A percentile compares a stretch with the other conserved stretches of the same genome.
Evolutionary conservation across 2,329 filamentous ascomycete genomes (phyloP).

Genomic region (Ceratocystis variospora): DNA sequence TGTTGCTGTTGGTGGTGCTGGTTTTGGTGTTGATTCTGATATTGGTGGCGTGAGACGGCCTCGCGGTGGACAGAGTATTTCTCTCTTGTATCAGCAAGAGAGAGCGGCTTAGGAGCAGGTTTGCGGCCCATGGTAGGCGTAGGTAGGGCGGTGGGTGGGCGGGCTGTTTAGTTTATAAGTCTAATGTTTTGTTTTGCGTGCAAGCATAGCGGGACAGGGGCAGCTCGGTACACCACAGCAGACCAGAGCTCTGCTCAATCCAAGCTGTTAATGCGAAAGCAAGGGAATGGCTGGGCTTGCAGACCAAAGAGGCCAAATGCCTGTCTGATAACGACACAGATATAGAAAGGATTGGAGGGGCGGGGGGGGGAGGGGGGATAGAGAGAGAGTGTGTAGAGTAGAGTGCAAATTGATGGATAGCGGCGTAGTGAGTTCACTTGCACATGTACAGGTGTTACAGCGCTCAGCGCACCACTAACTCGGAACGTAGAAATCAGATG

Average conservation of each 20-base stretch:
- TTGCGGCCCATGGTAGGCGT: constrained; percentile 40
- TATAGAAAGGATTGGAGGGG: not conserved
- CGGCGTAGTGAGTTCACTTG: no score
- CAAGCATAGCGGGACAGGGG: not conserved
- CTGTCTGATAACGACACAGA: not conserved
- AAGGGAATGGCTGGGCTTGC: not conserved
- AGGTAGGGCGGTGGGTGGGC: not conserved
- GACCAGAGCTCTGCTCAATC: not conserved
- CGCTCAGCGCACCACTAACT: no score
- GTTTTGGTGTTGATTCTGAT: not conserved
- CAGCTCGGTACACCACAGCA: not conserved
- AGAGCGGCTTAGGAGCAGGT: constrained; percentile 44
- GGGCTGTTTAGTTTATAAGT: constrained; percentile 1
- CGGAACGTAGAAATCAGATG: no score
- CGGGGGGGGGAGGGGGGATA: no score
- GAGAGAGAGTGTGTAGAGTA: no score
- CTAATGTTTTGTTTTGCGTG: not conserved
- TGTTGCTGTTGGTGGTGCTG: not conserved
- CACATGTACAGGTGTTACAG: no score
- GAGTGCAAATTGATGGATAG: not conserved
- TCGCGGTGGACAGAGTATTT: constrained; percentile 7
- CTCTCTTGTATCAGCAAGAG: constrained; percentile 31
- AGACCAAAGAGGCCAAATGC: not conserved
- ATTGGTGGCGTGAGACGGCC: constrained; percentile 1
- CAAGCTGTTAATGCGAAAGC: not conserved